Percentiles rank a stretch among this genome's conserved stretches.
These are phyloP conservation scores for Eragrostis curvula DNA, from an alignment of 176 grass and related monocot species.

Conservation along the genomic window DNA sequence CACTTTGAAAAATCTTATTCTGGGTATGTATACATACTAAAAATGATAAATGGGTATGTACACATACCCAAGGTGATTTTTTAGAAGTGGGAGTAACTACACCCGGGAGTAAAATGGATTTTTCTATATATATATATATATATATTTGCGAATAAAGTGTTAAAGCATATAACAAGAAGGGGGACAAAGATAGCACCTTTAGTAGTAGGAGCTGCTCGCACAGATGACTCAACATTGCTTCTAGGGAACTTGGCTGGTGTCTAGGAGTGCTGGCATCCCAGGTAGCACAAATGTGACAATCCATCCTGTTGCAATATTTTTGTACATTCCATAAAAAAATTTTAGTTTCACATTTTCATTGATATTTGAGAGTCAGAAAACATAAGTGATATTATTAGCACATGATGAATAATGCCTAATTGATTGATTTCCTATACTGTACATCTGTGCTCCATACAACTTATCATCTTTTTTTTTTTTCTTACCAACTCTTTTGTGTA, in stretches of 20 bases:
- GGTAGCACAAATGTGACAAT: background rate
- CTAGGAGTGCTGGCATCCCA: background rate
- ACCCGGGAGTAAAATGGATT: too few species aligned
- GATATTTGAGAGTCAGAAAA: background rate
- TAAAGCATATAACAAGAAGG: too few species aligned
- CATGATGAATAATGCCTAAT: background rate
- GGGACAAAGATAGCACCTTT: too few species aligned
- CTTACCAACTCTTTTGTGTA: constrained; percentile 37
- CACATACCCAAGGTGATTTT: too few species aligned
- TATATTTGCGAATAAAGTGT: too few species aligned
- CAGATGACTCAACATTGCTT: background rate
- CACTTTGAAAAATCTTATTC: too few species aligned
- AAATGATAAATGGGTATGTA: too few species aligned
- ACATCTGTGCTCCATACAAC: background rate
- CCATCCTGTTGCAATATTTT: background rate
- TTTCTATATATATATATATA: too few species aligned
- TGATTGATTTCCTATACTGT: background rate
- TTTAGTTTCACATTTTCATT: background rate
- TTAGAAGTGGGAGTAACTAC: too few species aligned
- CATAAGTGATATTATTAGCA: background rate
- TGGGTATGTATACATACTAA: too few species aligned
- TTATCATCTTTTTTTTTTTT: constrained; percentile 1
- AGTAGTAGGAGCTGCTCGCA: too few species aligned
- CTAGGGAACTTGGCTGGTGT: background rate
- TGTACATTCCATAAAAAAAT: background rate